Evolutionary conservation across 495 filamentous ascomycete species (phyloP).

Genomic region (Hyaloscypha bicolor): DNA sequence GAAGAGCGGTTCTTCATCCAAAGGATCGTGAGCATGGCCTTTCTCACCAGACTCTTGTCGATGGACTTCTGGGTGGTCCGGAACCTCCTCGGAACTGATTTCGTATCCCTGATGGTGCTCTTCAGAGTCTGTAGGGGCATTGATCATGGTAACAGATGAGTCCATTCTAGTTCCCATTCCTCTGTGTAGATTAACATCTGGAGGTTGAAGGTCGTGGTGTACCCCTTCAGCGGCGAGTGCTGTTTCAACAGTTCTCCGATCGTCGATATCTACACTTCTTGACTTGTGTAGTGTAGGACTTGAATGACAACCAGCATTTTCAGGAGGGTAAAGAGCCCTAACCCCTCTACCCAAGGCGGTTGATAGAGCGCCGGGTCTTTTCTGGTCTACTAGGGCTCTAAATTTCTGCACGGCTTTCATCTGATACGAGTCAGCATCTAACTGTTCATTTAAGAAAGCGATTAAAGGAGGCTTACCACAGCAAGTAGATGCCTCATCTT

Average conservation of each 20-base stretch:
- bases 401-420: constrained; percentile 93
- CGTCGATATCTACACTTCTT: constrained; percentile 52
- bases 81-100: not conserved
- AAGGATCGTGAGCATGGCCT: constrained; percentile 68
- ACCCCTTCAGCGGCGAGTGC: constrained; percentile 53
- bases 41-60: constrained; percentile 41
- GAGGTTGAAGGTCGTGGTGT: constrained; percentile 34
- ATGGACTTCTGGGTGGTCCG: constrained; percentile 26
- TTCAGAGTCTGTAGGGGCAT: not conserved
- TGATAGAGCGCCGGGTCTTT: constrained; percentile 53
- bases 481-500: constrained; percentile 82
- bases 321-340: constrained; percentile 54
- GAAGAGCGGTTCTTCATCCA: constrained; percentile 57
- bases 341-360: constrained; percentile 58
- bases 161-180: constrained; percentile 21
- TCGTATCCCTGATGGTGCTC: not conserved
- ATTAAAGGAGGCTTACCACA: constrained; percentile 61
- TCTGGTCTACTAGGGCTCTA: constrained; percentile 59
- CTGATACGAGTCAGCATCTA: constrained; percentile 43
- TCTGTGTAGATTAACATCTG: constrained; percentile 1
- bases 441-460: not conserved
- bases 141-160: constrained; percentile 13
- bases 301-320: constrained; percentile 34
- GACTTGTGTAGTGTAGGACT: constrained; percentile 49
- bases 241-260: constrained; percentile 50